Percentiles rank a stretch among this genome's conserved stretches.
Evolutionary conservation across 2,329 filamentous ascomycete species (phyloP).

Genomic region (Phialocephala subalpina): DNA sequence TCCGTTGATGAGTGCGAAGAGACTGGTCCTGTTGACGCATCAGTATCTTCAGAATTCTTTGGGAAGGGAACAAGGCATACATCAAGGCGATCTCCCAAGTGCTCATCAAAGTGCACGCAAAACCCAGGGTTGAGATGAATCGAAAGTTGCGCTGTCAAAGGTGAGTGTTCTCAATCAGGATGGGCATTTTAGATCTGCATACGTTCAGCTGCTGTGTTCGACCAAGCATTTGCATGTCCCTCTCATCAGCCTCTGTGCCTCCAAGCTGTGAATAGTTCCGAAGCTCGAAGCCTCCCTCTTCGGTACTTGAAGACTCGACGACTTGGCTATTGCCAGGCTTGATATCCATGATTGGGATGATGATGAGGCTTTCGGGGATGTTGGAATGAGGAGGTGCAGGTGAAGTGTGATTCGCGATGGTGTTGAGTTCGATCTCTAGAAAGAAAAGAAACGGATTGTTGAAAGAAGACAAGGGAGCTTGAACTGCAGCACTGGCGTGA

Average conservation of each 20-base stretch:
- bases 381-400: neutral
- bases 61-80: constrained; percentile 29
- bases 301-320: neutral
- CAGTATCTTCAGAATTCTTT: neutral
- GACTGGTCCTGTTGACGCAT: constrained; percentile 46
- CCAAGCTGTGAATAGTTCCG: constrained; percentile 19
- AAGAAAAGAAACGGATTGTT: neutral
- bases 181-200: constrained; percentile 1
- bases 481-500: neutral
- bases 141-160: constrained; percentile 47
- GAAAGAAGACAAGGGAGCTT: neutral
- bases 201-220: constrained; percentile 28
- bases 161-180: neutral
- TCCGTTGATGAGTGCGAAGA: constrained; percentile 35
- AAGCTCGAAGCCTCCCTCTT: constrained; percentile 18
- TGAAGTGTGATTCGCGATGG: neutral
- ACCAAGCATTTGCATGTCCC: constrained; percentile 25
- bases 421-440: neutral
- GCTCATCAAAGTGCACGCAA: constrained; percentile 49
- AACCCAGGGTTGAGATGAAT: constrained; percentile 50
- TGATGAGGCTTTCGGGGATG: neutral
- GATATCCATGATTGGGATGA: constrained; percentile 13
- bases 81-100: constrained; percentile 52
- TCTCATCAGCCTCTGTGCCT: constrained; percentile 22
- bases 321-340: constrained; percentile 5